These are phyloP conservation scores for Colletotrichum theobromicola DNA, from an alignment of 2,329 filamentous ascomycete species.

Conservation along the genomic window DNA sequence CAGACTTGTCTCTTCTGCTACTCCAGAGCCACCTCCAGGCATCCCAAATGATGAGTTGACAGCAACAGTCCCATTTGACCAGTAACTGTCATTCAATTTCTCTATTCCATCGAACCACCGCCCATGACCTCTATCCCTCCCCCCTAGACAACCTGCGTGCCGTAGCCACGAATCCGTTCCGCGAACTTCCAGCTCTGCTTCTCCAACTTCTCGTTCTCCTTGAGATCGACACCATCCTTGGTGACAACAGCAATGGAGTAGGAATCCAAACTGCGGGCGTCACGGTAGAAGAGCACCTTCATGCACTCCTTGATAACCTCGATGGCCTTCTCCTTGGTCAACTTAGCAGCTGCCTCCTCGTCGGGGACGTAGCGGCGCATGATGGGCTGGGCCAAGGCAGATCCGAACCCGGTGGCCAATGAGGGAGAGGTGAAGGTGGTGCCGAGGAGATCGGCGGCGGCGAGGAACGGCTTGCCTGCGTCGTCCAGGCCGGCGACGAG, in stretches of 20 bases:
- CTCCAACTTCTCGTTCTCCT: constrained; percentile 87
- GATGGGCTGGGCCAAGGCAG: constrained; percentile 91
- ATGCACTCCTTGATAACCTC: constrained; percentile 88
- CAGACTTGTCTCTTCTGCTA: not conserved
- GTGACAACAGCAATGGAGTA: constrained; percentile 93
- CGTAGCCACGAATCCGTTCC: constrained; percentile 92
- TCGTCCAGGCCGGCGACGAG: constrained; percentile 89
- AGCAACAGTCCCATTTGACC: not conserved
- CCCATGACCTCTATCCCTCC: not conserved
- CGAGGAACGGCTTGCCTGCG: constrained; percentile 83
- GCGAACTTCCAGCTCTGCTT: constrained; percentile 98
- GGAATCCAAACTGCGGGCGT: constrained; percentile 88
- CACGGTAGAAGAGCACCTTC: constrained; percentile 98
- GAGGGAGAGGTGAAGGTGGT: constrained; percentile 90
- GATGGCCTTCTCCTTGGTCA: constrained; percentile 81
- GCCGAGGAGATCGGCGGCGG: constrained; percentile 88
- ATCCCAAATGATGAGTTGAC: not conserved
- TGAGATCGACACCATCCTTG: constrained; percentile 85
- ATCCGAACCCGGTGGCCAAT: constrained; percentile 91
- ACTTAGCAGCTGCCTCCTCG: constrained; percentile 74
- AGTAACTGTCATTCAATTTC: constrained; percentile 6
- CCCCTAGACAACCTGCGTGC: constrained; percentile 73
- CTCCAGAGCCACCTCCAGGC: not conserved
- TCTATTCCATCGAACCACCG: not conserved
- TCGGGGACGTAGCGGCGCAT: constrained; percentile 85